Base-by-base conservation (phyloP, 2,329 filamentous ascomycete genomes). In the Curvularia eragrostidis region DNA sequence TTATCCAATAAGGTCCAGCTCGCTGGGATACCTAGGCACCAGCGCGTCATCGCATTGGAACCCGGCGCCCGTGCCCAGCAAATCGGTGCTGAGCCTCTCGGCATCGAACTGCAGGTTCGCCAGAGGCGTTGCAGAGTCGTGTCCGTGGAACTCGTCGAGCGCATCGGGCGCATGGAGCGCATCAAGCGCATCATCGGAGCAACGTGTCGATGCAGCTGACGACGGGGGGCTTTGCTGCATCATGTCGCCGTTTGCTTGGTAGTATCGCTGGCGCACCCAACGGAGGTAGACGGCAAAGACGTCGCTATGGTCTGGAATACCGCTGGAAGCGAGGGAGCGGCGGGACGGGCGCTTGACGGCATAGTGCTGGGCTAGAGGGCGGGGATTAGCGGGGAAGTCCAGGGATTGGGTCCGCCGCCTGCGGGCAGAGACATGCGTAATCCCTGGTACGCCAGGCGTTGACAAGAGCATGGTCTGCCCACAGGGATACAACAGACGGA, bases 201-300 rank as follows among this genome's bases (percentile, higher is more conserved):
- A n/a, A 6, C 9, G 89, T 91, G 78, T 99, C 95, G 66, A 98
- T 96, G 10, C 91, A 87, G 59, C 95, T 86, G 3, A 94, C 98
- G 65, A 99, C 79, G 5, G 91, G 91, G 60, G 19, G 7, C 46
- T 38, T 21, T 30, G 43, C 1, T 21, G 28, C 55, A 44, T 57
- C 0, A 34, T 24, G 12, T 9, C 8, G 12, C 12, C 5, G 23
- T 61, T 44, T 3, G 42, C 19, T 18, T 38, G 54, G 26, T 59
- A 65, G 24, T 56, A 62, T 8, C 56, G 62, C 44, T 67, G 64
- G 2, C 59, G 59, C 34, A 52, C 34, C 69, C 66, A 71, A 58
- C 53, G 65, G 7, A 73, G 47, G 18, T 68, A 69, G 2, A 72
- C 34, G 9, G 68, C 65, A 28, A 73, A 61, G 15, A 64, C 56